Conservation (phyloP, 306 rosid genomes). For the Acmispon strigosus region DNA sequence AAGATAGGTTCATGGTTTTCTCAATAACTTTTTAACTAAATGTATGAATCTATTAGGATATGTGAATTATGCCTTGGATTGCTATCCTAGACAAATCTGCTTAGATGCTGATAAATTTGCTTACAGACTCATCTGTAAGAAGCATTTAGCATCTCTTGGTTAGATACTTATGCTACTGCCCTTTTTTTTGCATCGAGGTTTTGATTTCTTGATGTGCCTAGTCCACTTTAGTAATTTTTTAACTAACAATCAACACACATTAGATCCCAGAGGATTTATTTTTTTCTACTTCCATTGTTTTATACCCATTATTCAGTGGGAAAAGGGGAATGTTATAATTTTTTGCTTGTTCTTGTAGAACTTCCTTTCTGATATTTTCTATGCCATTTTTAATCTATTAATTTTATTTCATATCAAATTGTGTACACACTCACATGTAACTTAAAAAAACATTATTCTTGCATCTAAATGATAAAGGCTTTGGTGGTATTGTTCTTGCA, state of each 20-base stretch:
- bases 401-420: slow-evolving; percentile 4
- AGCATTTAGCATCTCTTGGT: not conserved
- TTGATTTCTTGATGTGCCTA: not conserved
- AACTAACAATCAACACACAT: not conserved
- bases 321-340: not conserved
- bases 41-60: not conserved
- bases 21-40: not conserved
- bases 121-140: not conserved
- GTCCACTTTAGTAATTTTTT: not conserved
- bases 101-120: not conserved
- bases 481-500: not conserved
- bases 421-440: not conserved
- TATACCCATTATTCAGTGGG: not conserved
- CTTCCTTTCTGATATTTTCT: not conserved
- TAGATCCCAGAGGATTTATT: not conserved
- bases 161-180: not conserved
- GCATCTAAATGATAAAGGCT: not conserved
- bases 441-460: not conserved
- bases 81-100: not conserved
- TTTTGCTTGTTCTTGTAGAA: not conserved
- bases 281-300: not conserved
- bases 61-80: slow-evolving; percentile 2
- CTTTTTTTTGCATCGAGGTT: not conserved
- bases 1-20: not conserved
- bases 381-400: not conserved